These are phyloP conservation scores for Colletotrichum costaricense DNA, from an alignment of 2,329 filamentous ascomycete species.

Conservation along the genomic window DNA sequence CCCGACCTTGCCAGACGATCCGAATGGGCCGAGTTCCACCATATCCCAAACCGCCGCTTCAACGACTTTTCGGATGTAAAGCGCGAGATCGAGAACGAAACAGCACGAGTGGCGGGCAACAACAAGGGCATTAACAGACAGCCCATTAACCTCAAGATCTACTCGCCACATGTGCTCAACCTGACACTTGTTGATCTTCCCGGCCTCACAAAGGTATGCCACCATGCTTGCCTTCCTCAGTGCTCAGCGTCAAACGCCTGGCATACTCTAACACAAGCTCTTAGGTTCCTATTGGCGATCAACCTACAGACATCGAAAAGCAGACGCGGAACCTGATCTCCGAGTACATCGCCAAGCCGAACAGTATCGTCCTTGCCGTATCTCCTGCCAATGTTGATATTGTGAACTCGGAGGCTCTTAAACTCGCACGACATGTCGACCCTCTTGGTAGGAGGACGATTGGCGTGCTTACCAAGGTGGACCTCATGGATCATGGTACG, in stretches of 20 bases:
- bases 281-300: conserved; percentile 94
- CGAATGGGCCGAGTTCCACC: conserved; percentile 96
- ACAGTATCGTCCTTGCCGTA: conserved; percentile 96
- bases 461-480: conserved; percentile 95
- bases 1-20: conserved; percentile 74
- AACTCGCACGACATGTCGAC: conserved; percentile 96
- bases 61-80: conserved; percentile 94
- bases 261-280: conserved; percentile 28
- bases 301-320: conserved; percentile 97
- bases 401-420: conserved; percentile 97
- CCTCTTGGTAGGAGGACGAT: conserved; percentile 94
- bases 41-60: conserved; percentile 89
- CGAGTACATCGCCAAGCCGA: conserved; percentile 98
- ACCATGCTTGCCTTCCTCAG: not conserved
- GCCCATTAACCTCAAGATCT: conserved; percentile 98
- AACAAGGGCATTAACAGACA: conserved; percentile 99
- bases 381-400: conserved; percentile 98
- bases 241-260: not conserved
- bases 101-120: conserved; percentile 87
- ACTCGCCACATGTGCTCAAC: conserved; percentile 96
- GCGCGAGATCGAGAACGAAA: conserved; percentile 97
- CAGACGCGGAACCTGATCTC: conserved; percentile 96
- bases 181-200: conserved; percentile 96
- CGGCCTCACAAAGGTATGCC: conserved; percentile 86
- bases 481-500: conserved; percentile 98